Percentiles rank a stretch among this genome's conserved stretches.
These are phyloP conservation scores for Phoma herbarum DNA, from an alignment of 2,329 filamentous ascomycete species.

Conservation along the genomic window DNA sequence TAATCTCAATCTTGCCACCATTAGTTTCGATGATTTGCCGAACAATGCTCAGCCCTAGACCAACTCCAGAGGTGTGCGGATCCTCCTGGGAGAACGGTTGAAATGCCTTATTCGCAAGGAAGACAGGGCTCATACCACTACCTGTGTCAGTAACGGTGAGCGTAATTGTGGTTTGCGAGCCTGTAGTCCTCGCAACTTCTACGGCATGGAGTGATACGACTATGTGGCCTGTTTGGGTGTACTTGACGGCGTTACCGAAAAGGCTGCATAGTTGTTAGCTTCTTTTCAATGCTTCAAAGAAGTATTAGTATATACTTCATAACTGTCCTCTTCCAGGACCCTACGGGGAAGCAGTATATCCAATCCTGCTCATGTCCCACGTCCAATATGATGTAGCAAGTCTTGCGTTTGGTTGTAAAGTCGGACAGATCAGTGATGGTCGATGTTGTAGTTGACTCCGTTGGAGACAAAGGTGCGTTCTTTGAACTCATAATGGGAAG, in stretches of 20 bases:
- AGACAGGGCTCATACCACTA: constrained; percentile 45
- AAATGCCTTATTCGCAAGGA: constrained; percentile 44
- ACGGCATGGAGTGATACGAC: constrained; percentile 36
- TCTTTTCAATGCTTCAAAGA: not conserved
- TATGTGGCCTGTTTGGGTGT: constrained; percentile 44
- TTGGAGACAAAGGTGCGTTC: constrained; percentile 16
- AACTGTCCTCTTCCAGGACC: constrained; percentile 47
- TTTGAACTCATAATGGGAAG: constrained; percentile 24
- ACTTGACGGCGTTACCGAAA: constrained; percentile 51
- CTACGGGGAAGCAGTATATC: constrained; percentile 53
- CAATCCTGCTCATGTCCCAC: constrained; percentile 47
- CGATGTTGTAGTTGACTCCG: constrained; percentile 15
- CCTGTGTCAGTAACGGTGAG: constrained; percentile 52
- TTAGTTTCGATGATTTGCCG: constrained; percentile 40
- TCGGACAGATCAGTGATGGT: not conserved
- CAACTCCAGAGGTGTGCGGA: constrained; percentile 32
- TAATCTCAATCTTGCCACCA: constrained; percentile 42
- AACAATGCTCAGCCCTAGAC: constrained; percentile 44
- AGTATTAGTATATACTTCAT: constrained; percentile 34
- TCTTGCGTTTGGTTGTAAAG: constrained; percentile 23
- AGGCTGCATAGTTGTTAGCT: constrained; percentile 21
- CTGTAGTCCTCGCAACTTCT: constrained; percentile 3
- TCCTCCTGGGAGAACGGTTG: constrained; percentile 50
- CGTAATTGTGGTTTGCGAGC: constrained; percentile 26
- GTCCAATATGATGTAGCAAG: constrained; percentile 41